These are phyloP conservation scores for Blastobotrys proliferans DNA, from an alignment of 1,139 yeast species.

Conservation along the genomic window DNA sequence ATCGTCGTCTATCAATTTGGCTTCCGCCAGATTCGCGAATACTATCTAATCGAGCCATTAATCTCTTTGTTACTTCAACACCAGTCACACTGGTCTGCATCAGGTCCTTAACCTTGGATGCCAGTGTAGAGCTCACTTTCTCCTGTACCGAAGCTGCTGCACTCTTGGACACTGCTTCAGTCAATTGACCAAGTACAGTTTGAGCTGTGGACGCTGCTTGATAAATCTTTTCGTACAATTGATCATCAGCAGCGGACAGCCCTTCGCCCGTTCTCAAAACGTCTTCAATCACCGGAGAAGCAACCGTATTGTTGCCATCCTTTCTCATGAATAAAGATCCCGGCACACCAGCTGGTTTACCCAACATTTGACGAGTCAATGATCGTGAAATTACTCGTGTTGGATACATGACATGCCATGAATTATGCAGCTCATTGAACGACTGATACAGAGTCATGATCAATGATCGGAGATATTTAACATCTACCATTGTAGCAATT, in stretches of 20 bases:
- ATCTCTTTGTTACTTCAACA: slow-evolving; percentile 70
- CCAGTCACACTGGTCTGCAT: slow-evolving; percentile 75
- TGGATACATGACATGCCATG: slow-evolving; percentile 44
- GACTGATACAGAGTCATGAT: slow-evolving; percentile 70
- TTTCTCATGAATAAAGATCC: too few relatives aligned
- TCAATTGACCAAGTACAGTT: slow-evolving; percentile 72
- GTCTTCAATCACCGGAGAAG: slow-evolving; percentile 14
- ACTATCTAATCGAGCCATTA: slow-evolving; percentile 54
- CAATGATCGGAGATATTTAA: slow-evolving; percentile 67
- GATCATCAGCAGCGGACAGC: slow-evolving; percentile 57
- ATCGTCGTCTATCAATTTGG: slow-evolving; percentile 53
- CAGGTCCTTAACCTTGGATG: slow-evolving; percentile 68
- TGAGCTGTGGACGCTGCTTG: slow-evolving; percentile 76
- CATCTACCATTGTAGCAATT: slow-evolving; percentile 46
- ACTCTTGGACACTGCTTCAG: slow-evolving; percentile 68
- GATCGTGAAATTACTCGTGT: slow-evolving; percentile 12
- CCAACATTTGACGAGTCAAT: not conserved
- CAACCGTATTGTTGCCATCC: not conserved
- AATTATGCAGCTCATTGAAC: slow-evolving; percentile 69
- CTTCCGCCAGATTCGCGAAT: slow-evolving; percentile 44
- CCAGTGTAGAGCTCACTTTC: slow-evolving; percentile 42
- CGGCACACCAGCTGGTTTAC: not conserved
- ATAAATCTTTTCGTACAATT: slow-evolving; percentile 67
- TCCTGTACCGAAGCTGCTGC: slow-evolving; percentile 46
- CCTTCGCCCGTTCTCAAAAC: slow-evolving; percentile 14